Conservation (phyloP, 768 basidiomycete species). For the Tylopilus sp. region DNA sequence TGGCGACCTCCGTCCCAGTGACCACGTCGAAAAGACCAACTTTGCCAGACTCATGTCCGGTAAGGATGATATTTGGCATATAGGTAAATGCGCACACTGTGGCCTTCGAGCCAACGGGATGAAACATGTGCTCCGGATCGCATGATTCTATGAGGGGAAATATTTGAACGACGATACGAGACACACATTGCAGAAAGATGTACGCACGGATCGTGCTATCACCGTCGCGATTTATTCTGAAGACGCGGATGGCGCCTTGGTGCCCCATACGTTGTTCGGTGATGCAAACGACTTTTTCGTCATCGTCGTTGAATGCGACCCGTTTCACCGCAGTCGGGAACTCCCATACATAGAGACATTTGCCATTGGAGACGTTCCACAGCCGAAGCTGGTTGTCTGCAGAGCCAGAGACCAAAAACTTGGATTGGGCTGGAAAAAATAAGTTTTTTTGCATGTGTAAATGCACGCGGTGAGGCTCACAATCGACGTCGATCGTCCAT, state of each 20-base stretch:
- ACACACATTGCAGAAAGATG: background rate
- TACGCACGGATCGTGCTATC: slow-evolving; percentile 80
- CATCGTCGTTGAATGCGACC: slow-evolving; percentile 87
- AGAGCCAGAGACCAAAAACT: slow-evolving; percentile 84
- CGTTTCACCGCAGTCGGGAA: slow-evolving; percentile 98
- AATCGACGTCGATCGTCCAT: slow-evolving; percentile 96
- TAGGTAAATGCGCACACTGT: slow-evolving; percentile 92
- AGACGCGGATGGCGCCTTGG: slow-evolving; percentile 89
- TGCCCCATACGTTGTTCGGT: slow-evolving; percentile 97
- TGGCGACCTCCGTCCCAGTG: slow-evolving; percentile 77
- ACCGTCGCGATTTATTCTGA: slow-evolving; percentile 77
- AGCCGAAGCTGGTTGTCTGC: slow-evolving; percentile 92
- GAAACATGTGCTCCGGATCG: slow-evolving; percentile 76
- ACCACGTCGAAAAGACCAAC: slow-evolving; percentile 88
- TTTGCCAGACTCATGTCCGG: slow-evolving; percentile 96
- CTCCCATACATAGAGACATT: slow-evolving; percentile 94
- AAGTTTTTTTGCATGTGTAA: background rate
- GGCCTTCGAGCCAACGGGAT: slow-evolving; percentile 92
- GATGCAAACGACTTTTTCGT: slow-evolving; percentile 81
- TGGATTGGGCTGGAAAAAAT: slow-evolving; percentile 61
- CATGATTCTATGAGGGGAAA: slow-evolving; percentile 52
- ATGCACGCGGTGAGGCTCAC: slow-evolving; percentile 45
- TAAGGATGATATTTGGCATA: slow-evolving; percentile 73
- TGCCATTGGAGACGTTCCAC: slow-evolving; percentile 87
- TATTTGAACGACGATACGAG: background rate